phyloP scores from a whole-genome alignment of 1,284 basidiomycete genomes.

The Papiliotrema laurentii region DNA sequence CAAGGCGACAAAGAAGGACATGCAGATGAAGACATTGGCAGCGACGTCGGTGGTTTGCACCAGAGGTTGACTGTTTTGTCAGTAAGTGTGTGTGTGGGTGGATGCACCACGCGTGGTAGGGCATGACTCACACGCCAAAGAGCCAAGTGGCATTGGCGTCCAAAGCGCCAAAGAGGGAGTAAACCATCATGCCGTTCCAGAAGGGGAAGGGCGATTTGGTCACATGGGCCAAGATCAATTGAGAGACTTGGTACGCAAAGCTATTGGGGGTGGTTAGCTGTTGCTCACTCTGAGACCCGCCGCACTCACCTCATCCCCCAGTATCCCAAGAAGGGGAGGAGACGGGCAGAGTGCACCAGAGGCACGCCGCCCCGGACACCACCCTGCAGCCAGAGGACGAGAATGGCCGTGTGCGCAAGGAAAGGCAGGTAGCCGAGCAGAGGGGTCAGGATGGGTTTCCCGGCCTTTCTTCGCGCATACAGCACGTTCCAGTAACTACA shows the following conservation, averaged over 20 bases:
- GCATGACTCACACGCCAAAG: conserved; percentile 59
- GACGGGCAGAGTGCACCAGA: conserved; percentile 55
- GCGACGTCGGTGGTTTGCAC: conserved; percentile 51
- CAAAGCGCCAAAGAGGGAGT: conserved; percentile 68
- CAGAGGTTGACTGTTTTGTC: conserved; percentile 27
- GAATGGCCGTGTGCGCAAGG: conserved; percentile 61
- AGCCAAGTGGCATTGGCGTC: conserved; percentile 73
- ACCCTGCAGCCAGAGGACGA: conserved; percentile 70
- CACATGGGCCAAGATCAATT: conserved; percentile 91
- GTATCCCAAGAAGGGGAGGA: conserved; percentile 80
- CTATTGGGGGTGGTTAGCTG: conserved; percentile 9
- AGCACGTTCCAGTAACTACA: conserved; percentile 71
- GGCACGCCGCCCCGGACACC: conserved; percentile 55
- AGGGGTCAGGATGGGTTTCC: conserved; percentile 55
- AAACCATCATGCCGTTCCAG: conserved; percentile 83
- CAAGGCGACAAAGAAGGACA: conserved; percentile 58
- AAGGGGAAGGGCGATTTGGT: conserved; percentile 78
- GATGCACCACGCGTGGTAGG: not conserved
- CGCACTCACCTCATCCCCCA: conserved; percentile 68
- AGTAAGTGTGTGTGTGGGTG: too few species aligned
- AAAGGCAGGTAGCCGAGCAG: conserved; percentile 77
- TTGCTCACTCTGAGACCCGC: too few species aligned
- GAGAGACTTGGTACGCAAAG: conserved; percentile 64
- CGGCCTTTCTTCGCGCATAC: conserved; percentile 51
- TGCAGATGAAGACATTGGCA: conserved; percentile 60